Conservation (phyloP, 2,329 filamentous ascomycete genomes). For the Aspergillus novofumigatus region DNA sequence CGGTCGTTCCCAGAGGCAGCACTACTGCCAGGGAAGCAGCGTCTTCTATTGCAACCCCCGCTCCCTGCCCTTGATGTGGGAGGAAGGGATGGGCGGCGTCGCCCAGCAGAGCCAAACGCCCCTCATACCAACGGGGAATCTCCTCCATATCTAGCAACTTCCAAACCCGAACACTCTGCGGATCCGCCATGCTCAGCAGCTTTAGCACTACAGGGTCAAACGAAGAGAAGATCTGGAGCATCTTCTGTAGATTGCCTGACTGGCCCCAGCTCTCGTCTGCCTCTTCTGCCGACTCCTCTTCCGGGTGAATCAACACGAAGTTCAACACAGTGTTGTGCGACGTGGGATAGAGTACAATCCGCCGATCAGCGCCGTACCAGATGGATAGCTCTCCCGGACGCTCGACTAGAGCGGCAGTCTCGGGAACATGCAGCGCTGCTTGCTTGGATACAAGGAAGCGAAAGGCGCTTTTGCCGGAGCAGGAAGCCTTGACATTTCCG, state of each 20-base stretch:
- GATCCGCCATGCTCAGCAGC: slow-evolving; percentile 33
- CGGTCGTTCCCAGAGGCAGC: slow-evolving; percentile 44
- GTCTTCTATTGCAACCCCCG: slow-evolving; percentile 61
- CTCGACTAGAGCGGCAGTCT: slow-evolving; percentile 31
- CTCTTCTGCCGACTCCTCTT: slow-evolving; percentile 36
- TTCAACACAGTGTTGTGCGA: slow-evolving; percentile 42
- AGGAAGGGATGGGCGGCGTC: slow-evolving; percentile 65
- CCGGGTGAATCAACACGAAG: slow-evolving; percentile 50
- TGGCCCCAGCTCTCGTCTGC: slow-evolving; percentile 14
- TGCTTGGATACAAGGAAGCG: slow-evolving; percentile 50
- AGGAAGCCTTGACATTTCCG: slow-evolving; percentile 31
- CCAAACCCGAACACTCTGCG: slow-evolving; percentile 50
- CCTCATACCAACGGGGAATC: slow-evolving; percentile 52
- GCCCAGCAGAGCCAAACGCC: slow-evolving; percentile 53
- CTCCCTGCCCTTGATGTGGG: slow-evolving; percentile 59
- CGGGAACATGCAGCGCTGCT: slow-evolving; percentile 33
- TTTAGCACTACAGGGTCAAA: slow-evolving; percentile 39
- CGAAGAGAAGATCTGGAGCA: slow-evolving; percentile 17
- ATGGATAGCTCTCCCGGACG: slow-evolving; percentile 37
- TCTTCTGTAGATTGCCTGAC: slow-evolving; percentile 3
- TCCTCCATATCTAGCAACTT: slow-evolving; percentile 57
- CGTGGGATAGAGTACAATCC: slow-evolving; percentile 45
- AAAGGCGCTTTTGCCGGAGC: slow-evolving; percentile 52
- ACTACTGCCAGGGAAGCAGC: slow-evolving; percentile 54
- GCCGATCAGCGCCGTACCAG: slow-evolving; percentile 37